Evolutionary conservation across 768 basidiomycete genomes (phyloP).

Genomic region (Rhodotorula sphaerocarpa): DNA sequence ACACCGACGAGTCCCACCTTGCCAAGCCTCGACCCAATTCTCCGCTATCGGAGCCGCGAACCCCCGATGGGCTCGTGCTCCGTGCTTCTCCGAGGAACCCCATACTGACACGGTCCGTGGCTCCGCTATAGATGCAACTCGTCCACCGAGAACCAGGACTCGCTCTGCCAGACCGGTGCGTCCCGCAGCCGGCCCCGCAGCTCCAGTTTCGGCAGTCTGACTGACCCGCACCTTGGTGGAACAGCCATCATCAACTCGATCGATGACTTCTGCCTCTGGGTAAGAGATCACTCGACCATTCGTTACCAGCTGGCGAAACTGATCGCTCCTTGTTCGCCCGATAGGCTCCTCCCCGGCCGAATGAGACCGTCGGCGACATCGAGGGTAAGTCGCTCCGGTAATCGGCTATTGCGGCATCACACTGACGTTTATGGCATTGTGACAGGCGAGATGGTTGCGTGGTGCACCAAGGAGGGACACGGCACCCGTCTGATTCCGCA

Average conservation of each 20-base stretch:
- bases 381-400: conserved; percentile 24
- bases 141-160: conserved; percentile 30
- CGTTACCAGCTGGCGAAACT: background rate
- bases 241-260: conserved; percentile 40
- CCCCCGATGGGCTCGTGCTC: no score
- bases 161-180: conserved; percentile 40
- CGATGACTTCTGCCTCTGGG: conserved; percentile 9
- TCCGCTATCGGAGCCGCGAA: background rate
- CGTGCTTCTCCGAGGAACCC: no score
- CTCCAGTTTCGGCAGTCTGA: background rate
- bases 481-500: conserved; percentile 68
- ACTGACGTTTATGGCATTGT: no score
- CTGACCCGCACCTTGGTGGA: conserved; percentile 22
- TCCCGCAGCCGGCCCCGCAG: background rate
- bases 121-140: conserved; percentile 30
- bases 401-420: background rate
- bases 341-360: conserved; percentile 29
- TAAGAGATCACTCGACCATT: background rate
- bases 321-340: background rate
- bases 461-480: conserved; percentile 47
- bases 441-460: conserved; percentile 40
- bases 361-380: conserved; percentile 31
- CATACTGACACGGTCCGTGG: background rate
- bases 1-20: background rate
- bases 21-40: background rate